These are phyloP conservation scores for Prototheca cutis DNA, from an alignment of 163 green algal species.

Conservation along the genomic window DNA sequence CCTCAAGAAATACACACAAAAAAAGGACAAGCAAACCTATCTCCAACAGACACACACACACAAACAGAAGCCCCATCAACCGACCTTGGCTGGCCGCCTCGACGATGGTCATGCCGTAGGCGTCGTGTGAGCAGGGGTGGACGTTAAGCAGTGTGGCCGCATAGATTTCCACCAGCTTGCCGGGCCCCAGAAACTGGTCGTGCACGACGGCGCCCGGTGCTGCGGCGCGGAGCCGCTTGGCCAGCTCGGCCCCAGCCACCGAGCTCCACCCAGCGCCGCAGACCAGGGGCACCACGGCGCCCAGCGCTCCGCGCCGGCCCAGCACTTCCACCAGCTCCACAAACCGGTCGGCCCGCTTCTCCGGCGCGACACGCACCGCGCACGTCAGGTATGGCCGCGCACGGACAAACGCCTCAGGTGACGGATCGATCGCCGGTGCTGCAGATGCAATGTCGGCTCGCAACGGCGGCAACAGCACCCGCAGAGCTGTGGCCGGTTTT, in stretches of 20 bases:
- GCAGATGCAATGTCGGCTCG: constrained; percentile 55
- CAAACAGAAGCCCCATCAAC: background rate
- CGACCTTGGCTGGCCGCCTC: constrained; percentile 61
- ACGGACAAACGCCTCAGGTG: background rate
- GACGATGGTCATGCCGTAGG: constrained; percentile 79
- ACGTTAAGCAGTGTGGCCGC: constrained; percentile 48
- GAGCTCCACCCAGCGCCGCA: constrained; percentile 30
- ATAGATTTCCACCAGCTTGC: constrained; percentile 47
- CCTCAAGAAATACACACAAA: too few relatives aligned
- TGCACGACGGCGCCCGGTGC: constrained; percentile 36
- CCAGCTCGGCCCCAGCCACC: constrained; percentile 19
- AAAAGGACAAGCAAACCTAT: background rate
- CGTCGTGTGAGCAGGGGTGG: constrained; percentile 61
- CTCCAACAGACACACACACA: background rate
- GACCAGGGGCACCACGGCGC: constrained; percentile 45
- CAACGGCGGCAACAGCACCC: constrained; percentile 60
- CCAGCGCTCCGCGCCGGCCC: background rate
- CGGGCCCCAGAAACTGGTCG: constrained; percentile 53
- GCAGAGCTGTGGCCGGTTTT: background rate
- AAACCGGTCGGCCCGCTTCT: constrained; percentile 78
- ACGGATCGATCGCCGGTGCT: too few relatives aligned
- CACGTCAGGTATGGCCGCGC: constrained; percentile 45
- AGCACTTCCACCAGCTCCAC: constrained; percentile 36
- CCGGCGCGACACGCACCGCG: constrained; percentile 61
- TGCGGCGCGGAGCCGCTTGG: constrained; percentile 20